Evolutionary conservation across 2,329 filamentous ascomycete species (phyloP).

Genomic region (Colletotrichum orbiculare): DNA sequence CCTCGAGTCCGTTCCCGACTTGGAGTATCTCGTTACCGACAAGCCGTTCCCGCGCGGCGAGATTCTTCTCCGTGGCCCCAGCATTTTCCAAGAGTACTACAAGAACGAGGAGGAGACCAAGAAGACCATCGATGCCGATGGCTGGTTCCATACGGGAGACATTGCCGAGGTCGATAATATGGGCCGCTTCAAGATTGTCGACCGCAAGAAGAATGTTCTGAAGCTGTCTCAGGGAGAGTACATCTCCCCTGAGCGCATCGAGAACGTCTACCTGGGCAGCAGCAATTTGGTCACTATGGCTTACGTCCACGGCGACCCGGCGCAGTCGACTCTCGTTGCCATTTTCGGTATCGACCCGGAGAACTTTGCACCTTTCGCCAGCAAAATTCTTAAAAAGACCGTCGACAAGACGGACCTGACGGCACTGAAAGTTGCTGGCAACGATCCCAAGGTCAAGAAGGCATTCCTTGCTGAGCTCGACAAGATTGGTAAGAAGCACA

Average conservation of each 20-base stretch:
- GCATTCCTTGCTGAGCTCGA: constrained; percentile 85
- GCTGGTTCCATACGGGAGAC: constrained; percentile 98
- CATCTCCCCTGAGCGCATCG: constrained; percentile 95
- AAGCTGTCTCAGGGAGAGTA: constrained; percentile 99
- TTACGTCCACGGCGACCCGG: constrained; percentile 90
- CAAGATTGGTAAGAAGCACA: constrained; percentile 80
- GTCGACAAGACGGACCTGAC: constrained; percentile 73
- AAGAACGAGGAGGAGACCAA: constrained; percentile 89
- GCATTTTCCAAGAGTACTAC: constrained; percentile 87
- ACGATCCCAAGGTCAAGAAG: constrained; percentile 76
- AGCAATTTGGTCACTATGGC: constrained; percentile 81
- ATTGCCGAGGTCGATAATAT: constrained; percentile 86
- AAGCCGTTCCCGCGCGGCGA: constrained; percentile 92
- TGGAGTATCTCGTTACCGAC: constrained; percentile 91
- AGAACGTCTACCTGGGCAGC: constrained; percentile 91
- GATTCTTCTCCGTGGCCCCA: constrained; percentile 83
- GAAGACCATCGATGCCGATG: constrained; percentile 84
- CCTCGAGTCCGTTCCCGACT: constrained; percentile 88
- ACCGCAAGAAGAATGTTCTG: constrained; percentile 98
- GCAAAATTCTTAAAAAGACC: constrained; percentile 76
- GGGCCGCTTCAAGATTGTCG: constrained; percentile 92
- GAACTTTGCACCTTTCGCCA: constrained; percentile 83
- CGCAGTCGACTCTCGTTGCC: constrained; percentile 83
- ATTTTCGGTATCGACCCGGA: constrained; percentile 91
- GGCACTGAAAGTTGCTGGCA: constrained; percentile 73